A percentile compares a stretch with the other conserved stretches of the same genome.
Conservation (phyloP, 805 yeast genomes). For the Candida hispaniensis region DNA sequence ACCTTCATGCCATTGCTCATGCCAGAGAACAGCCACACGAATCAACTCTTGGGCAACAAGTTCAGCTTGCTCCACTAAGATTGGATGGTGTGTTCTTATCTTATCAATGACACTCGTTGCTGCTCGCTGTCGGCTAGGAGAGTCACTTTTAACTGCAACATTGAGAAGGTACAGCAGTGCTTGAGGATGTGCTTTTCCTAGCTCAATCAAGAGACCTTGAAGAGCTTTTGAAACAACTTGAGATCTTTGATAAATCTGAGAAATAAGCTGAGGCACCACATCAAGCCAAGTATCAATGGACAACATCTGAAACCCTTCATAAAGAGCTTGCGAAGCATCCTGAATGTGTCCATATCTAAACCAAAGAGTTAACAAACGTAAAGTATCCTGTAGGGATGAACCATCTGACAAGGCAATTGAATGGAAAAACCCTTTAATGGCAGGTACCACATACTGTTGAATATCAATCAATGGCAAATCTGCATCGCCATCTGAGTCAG, state of each 20-base stretch:
- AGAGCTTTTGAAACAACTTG: conserved; percentile 71
- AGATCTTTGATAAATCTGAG: conserved; percentile 93
- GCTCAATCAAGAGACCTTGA: conserved; percentile 66
- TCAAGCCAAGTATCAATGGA: conserved; percentile 90
- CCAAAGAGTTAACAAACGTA: conserved; percentile 86
- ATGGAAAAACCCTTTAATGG: conserved; percentile 90
- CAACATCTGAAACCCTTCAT: conserved; percentile 82
- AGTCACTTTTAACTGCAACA: conserved; percentile 91
- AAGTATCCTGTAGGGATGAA: conserved; percentile 84
- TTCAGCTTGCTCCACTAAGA: conserved; percentile 83
- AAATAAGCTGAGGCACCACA: conserved; percentile 89
- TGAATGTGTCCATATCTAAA: conserved; percentile 89
- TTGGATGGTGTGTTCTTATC: conserved; percentile 80
- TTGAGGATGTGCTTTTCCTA: conserved; percentile 95
- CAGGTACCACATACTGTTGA: conserved; percentile 79
- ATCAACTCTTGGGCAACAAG: conserved; percentile 88
- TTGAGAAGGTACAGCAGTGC: conserved; percentile 91
- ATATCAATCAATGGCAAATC: conserved; percentile 7
- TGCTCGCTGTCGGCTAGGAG: conserved; percentile 79
- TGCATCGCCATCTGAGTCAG: neutral
- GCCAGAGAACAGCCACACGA: conserved; percentile 93
- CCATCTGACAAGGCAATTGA: conserved; percentile 81
- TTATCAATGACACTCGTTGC: conserved; percentile 86
- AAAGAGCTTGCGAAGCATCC: conserved; percentile 83
- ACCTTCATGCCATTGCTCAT: conserved; percentile 96